A percentile compares a stretch with the other conserved stretches of the same genome.
These are phyloP conservation scores for Handroanthus guayacan DNA, from an alignment of 257 asterid genomes.

Conservation along the genomic window DNA sequence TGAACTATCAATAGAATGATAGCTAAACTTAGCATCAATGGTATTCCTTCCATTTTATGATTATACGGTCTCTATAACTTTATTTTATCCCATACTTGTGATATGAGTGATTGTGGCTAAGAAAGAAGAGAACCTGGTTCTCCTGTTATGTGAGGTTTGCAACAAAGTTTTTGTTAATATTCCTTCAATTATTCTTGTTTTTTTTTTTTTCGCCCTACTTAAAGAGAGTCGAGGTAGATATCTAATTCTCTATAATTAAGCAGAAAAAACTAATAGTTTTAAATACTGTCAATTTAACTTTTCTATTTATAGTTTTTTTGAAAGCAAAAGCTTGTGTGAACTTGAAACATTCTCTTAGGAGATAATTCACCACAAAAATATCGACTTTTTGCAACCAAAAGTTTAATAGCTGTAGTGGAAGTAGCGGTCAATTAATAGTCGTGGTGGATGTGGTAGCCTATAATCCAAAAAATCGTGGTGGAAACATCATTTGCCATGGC, in stretches of 20 bases:
- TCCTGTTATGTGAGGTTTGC: constrained; percentile 18
- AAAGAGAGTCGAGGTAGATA: too few relatives aligned
- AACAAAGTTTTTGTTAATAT: constrained; percentile 7
- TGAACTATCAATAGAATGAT: constrained; percentile 14
- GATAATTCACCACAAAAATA: too few relatives aligned
- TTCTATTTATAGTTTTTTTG: neutral
- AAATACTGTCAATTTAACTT: neutral
- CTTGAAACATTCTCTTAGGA: too few relatives aligned
- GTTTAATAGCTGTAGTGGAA: too few relatives aligned
- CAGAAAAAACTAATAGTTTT: too few relatives aligned
- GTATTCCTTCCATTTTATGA: neutral
- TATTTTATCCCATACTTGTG: constrained; percentile 11
- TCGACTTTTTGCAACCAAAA: too few relatives aligned
- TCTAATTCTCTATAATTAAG: neutral
- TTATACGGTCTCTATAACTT: neutral
- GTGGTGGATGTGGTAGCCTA: too few relatives aligned
- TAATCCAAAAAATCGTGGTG: too few relatives aligned
- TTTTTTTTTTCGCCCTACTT: too few relatives aligned
- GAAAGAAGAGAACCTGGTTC: constrained; percentile 31
- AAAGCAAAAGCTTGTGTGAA: too few relatives aligned
- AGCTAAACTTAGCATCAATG: neutral
- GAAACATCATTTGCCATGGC: too few relatives aligned
- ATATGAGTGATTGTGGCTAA: constrained; percentile 25
- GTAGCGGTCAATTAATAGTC: too few relatives aligned
- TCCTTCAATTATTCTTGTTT: constrained; percentile 9